Base-by-base conservation (phyloP, 805 yeast genomes). In the Zygosaccharomyces gambellarensis region DNA sequence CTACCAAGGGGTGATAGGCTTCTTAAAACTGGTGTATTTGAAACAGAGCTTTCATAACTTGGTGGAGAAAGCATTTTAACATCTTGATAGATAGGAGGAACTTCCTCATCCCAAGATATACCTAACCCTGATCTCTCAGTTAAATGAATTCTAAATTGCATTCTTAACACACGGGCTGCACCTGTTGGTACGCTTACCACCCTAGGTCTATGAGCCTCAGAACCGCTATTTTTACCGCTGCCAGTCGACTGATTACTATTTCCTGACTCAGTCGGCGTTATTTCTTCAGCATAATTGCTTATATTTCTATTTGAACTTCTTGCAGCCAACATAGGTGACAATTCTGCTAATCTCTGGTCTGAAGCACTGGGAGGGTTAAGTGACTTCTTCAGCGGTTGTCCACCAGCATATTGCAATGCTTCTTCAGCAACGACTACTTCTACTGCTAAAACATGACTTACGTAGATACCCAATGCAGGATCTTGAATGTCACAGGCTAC, bases 101-200 rank as follows among this genome's bases (percentile, higher is more conserved):
- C 98, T 68, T 94, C 99, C 63, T 92, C 97, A 68, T 92, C 97
- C 98, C 99, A 94, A 0, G 97, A 86, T 28, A 94, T 88, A 4
- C 99, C 99, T 38, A 94, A 74, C 0, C 99, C 99, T 0, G 96
- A 85, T 51, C 98, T 75, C 64, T 90, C 98, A 2, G 96, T 86
- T 21, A 94, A 69, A 2, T 74, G 73, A n/a, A 92, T 60, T 56
- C 85, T 84, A 70, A 94, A 92, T 67, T 90, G 97, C 97, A 94
- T 94, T 55, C 98, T 73, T 52, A 94, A 72, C 1, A 94, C 95
- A 43, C 99, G 74, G 0, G 99, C 99, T 3, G 95, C 87, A 12
- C 99, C 99, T 0, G 98, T 94, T 2, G 95, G 90, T 0, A 85
- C 79, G 42, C 90, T 90, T 14, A 79, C 73, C 11, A 64, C 50